Conservation (phyloP, 1,139 yeast species). For the Taphrina communis region DNA sequence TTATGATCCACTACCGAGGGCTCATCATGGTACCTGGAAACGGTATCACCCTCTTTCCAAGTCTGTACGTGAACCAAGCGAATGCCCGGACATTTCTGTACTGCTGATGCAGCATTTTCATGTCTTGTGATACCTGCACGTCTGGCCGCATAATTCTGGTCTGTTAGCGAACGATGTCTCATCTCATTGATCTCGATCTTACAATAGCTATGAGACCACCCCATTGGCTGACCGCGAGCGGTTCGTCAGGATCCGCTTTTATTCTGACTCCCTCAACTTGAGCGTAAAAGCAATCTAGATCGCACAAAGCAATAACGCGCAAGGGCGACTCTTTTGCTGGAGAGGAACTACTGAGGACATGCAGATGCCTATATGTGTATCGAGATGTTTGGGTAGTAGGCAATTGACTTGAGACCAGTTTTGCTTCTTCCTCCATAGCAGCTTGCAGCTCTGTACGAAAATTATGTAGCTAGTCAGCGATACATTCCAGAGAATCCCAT, state of each 20-base stretch:
- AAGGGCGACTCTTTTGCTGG: constrained; percentile 49
- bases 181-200: background rate
- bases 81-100: constrained; percentile 72
- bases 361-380: constrained; percentile 29
- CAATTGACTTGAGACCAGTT: constrained; percentile 6
- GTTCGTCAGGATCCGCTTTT: constrained; percentile 67
- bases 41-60: constrained; percentile 80
- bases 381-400: constrained; percentile 13
- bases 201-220: constrained; percentile 79
- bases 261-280: constrained; percentile 87
- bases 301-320: constrained; percentile 84
- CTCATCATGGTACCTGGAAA: constrained; percentile 71
- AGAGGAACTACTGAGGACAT: constrained; percentile 28
- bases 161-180: background rate
- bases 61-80: constrained; percentile 92
- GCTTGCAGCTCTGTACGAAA: background rate
- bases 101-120: constrained; percentile 72
- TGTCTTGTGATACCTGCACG: constrained; percentile 71
- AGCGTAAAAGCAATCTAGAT: constrained; percentile 90
- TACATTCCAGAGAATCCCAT: too few relatives aligned
- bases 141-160: constrained; percentile 33
- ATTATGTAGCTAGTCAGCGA: too few relatives aligned
- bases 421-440: constrained; percentile 8
- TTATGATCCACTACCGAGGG: constrained; percentile 62
- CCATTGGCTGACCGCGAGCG: constrained; percentile 97